These are phyloP conservation scores for Solanum medicagineum DNA, from an alignment of 257 asterid genomes.

Conservation along the genomic window DNA sequence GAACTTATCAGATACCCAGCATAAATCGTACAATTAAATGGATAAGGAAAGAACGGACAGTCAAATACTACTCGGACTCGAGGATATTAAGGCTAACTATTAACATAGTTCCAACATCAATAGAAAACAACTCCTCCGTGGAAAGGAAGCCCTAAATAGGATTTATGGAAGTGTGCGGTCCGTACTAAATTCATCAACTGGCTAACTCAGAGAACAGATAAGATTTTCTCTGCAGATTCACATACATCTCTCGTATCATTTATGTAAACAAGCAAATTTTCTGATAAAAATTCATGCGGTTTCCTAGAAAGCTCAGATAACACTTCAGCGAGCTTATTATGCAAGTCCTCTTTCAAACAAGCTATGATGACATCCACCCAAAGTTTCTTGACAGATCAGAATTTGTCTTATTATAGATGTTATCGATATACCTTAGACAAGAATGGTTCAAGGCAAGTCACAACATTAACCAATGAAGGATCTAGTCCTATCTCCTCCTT, in stretches of 20 bases:
- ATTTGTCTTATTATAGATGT: background rate
- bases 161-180: background rate
- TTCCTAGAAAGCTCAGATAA: background rate
- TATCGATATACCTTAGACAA: constrained; percentile 61
- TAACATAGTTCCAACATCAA: background rate
- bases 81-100: background rate
- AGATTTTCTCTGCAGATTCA: background rate
- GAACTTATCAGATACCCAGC: background rate
- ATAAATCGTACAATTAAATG: background rate
- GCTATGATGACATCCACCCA: background rate
- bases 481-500: constrained; percentile 92
- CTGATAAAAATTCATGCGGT: background rate
- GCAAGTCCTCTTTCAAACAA: background rate
- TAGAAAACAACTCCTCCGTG: background rate
- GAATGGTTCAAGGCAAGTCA: constrained; percentile 87
- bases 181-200: background rate
- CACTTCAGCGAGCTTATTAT: background rate
- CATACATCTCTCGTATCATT: background rate
- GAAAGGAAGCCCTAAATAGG: background rate
- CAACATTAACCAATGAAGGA: constrained; percentile 67
- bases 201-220: background rate
- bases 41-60: background rate
- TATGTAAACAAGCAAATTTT: background rate
- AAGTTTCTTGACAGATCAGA: background rate
- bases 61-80: background rate